These are phyloP conservation scores for Phytophthora constricta DNA, from an alignment of 352 stramenopile genomes.

Conservation along the genomic window DNA sequence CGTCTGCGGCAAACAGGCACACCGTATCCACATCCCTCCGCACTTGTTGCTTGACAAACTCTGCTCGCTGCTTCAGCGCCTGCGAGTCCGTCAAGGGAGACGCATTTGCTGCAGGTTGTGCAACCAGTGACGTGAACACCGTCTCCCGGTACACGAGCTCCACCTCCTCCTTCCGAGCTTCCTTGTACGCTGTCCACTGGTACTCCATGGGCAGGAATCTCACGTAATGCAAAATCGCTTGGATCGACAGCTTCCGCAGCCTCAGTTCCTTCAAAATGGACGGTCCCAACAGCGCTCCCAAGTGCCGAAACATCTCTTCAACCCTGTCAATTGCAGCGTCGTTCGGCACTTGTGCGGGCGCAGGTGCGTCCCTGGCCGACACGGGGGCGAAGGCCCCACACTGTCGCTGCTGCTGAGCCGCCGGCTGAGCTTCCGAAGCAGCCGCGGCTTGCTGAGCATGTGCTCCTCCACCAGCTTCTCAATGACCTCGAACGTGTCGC, in stretches of 20 bases:
- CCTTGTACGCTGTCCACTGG: constrained; percentile 74
- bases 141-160: constrained; percentile 47
- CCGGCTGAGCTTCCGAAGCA: constrained; percentile 65
- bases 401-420: constrained; percentile 27
- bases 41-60: constrained; percentile 82
- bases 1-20: constrained; percentile 68
- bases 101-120: not conserved
- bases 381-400: not conserved
- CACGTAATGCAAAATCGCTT: constrained; percentile 66
- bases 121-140: constrained; percentile 26
- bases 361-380: not conserved
- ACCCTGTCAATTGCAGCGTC: constrained; percentile 65
- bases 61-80: constrained; percentile 59
- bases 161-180: constrained; percentile 65
- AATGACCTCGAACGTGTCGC: constrained; percentile 74
- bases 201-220: constrained; percentile 64
- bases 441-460: constrained; percentile 47
- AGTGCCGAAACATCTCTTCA: constrained; percentile 73
- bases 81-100: constrained; percentile 20
- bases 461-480: constrained; percentile 62
- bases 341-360: constrained; percentile 28
- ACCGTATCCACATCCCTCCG: constrained; percentile 76
- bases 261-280: constrained; percentile 62
- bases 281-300: constrained; percentile 54
- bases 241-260: constrained; percentile 59